phyloP scores from a whole-genome alignment of 1,139 yeast genomes.

The Geotrichum australiense region DNA sequence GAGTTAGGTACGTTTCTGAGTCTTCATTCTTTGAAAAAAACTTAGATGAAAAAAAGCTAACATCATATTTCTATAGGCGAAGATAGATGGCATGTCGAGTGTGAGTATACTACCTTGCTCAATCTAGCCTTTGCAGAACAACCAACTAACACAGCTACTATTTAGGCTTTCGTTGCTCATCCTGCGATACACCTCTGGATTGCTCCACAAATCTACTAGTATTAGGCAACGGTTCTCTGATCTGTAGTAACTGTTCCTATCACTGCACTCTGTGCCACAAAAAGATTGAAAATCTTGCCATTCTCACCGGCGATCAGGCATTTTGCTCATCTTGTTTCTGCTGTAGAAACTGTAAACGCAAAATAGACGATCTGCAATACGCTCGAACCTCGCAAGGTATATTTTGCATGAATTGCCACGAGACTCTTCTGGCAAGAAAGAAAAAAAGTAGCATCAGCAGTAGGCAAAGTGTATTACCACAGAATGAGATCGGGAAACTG shows the following conservation, averaged over 20 bases:
- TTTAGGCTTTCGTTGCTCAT: constrained; percentile 65
- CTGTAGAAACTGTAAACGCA: constrained; percentile 82
- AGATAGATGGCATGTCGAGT: constrained; percentile 87
- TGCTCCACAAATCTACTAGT: constrained; percentile 86
- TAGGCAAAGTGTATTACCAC: constrained; percentile 1
- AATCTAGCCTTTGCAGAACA: constrained; percentile 4
- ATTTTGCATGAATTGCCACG: constrained; percentile 92
- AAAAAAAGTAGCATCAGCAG: constrained; percentile 15
- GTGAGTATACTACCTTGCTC: too few relatives aligned
- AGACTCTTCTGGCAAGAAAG: constrained; percentile 66
- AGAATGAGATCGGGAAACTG: too few relatives aligned
- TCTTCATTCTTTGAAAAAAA: neutral
- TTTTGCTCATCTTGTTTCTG: constrained; percentile 88
- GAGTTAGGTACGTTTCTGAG: constrained; percentile 31
- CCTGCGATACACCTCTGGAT: constrained; percentile 69
- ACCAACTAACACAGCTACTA: neutral
- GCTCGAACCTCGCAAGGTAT: constrained; percentile 93
- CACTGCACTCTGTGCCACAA: constrained; percentile 81
- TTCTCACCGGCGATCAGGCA: constrained; percentile 87
- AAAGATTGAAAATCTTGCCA: constrained; percentile 93
- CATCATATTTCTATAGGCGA: constrained; percentile 48
- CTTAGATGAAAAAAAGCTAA: too few relatives aligned
- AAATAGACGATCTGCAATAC: constrained; percentile 82
- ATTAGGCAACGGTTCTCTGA: constrained; percentile 83
- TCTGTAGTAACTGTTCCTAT: constrained; percentile 87